These are phyloP conservation scores for Cercospora berteroae DNA, from an alignment of 2,329 filamentous ascomycete species.

Conservation along the genomic window DNA sequence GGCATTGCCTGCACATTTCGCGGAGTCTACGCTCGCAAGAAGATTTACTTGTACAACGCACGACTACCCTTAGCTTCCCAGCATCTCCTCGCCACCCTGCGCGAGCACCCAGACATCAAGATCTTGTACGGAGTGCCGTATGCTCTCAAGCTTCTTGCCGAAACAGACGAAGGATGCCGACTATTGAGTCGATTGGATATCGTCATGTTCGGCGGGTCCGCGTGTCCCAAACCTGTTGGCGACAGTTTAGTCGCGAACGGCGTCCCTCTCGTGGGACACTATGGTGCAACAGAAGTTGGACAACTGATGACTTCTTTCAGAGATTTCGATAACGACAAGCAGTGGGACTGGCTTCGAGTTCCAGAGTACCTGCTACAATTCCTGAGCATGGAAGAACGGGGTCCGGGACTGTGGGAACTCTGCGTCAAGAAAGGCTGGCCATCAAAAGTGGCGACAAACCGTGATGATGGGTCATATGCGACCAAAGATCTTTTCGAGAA, in stretches of 20 bases:
- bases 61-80: slow-evolving; percentile 53
- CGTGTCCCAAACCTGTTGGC: slow-evolving; percentile 38
- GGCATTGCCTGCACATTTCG: slow-evolving; percentile 57
- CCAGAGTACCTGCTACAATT: slow-evolving; percentile 27
- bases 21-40: slow-evolving; percentile 52
- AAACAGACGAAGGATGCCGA: slow-evolving; percentile 52
- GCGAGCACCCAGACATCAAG: slow-evolving; percentile 47
- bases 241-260: slow-evolving; percentile 35
- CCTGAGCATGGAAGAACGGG: slow-evolving; percentile 33
- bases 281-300: slow-evolving; percentile 58
- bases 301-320: slow-evolving; percentile 62
- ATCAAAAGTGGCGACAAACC: slow-evolving; percentile 42
- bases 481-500: slow-evolving; percentile 30
- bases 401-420: slow-evolving; percentile 40
- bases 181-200: slow-evolving; percentile 31
- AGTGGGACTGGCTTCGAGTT: slow-evolving; percentile 58
- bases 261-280: slow-evolving; percentile 39
- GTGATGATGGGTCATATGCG: slow-evolving; percentile 43
- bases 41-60: slow-evolving; percentile 56
- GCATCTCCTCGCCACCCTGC: slow-evolving; percentile 33
- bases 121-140: slow-evolving; percentile 59
- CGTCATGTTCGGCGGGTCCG: slow-evolving; percentile 37
- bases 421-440: slow-evolving; percentile 38
- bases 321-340: slow-evolving; percentile 49
- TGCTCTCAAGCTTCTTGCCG: slow-evolving; percentile 61